A percentile compares a stretch with the other conserved stretches of the same genome.
phyloP scores from a whole-genome alignment of 306 rosid genomes.

The Cicer cuneatum region DNA sequence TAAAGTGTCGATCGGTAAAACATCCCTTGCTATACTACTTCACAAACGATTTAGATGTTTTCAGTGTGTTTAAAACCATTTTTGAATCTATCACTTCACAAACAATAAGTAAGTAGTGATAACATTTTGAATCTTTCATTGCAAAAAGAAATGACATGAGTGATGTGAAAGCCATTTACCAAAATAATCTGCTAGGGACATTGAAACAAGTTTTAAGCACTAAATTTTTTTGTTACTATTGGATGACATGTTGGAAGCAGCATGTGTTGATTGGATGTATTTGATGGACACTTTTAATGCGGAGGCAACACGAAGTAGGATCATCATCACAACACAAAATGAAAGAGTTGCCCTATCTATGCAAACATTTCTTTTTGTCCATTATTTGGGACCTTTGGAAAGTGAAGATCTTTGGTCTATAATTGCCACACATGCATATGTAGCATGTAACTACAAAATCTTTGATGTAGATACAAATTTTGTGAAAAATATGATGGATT shows the following conservation, averaged over 20 bases:
- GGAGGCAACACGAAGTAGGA: no score
- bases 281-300: background rate
- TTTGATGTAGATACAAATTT: no score
- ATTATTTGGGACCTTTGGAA: slow-evolving; percentile 34
- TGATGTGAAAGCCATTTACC: slow-evolving; percentile 49
- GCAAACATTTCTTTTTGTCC: slow-evolving; percentile 45
- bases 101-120: no score
- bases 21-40: no score
- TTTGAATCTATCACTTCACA: no score
- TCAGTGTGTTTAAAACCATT: no score
- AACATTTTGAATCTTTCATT: slow-evolving; percentile 36
- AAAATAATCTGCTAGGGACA: slow-evolving; percentile 47
- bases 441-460: no score
- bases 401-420: slow-evolving; percentile 47
- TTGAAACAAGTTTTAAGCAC: slow-evolving; percentile 15
- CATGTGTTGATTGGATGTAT: slow-evolving; percentile 47
- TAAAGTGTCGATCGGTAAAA: background rate
- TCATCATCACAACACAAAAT: background rate
- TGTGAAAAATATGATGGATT: slow-evolving; percentile 53
- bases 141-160: slow-evolving; percentile 7
- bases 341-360: slow-evolving; percentile 46
- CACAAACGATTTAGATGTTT: no score
- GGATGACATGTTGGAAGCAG: slow-evolving; percentile 52
- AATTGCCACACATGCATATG: slow-evolving; percentile 49
- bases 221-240: slow-evolving; percentile 49